Percentiles rank a stretch among this genome's conserved stretches.
Conservation (phyloP, 805 yeast species). For the Henningerozyma blattae region DNA sequence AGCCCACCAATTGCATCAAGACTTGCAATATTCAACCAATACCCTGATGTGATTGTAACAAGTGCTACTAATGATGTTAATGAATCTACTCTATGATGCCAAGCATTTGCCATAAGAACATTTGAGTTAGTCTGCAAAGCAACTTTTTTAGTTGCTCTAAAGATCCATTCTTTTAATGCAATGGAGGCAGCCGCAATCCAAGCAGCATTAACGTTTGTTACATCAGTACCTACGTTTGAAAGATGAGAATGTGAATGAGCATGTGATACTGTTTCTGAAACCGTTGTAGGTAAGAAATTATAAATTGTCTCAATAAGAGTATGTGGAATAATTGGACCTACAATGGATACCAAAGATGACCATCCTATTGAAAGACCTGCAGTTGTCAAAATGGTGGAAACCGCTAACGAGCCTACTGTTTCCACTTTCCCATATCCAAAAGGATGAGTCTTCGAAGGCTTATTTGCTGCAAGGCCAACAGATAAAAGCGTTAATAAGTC, state of each 20-base stretch:
- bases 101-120: slow-evolving; percentile 90
- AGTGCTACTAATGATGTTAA: slow-evolving; percentile 86
- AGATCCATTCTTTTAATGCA: slow-evolving; percentile 78
- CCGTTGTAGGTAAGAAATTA: no score
- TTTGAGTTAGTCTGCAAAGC: slow-evolving; percentile 73
- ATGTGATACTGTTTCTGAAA: no score
- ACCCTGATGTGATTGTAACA: slow-evolving; percentile 76
- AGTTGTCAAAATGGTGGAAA: slow-evolving; percentile 65
- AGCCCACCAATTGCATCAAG: slow-evolving; percentile 89
- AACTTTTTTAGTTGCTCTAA: slow-evolving; percentile 66
- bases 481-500: slow-evolving; percentile 85
- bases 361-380: slow-evolving; percentile 91
- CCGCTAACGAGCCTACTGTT: slow-evolving; percentile 83
- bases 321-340: slow-evolving; percentile 58
- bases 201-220: slow-evolving; percentile 79
- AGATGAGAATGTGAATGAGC: slow-evolving; percentile 28
- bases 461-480: slow-evolving; percentile 58
- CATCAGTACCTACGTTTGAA: slow-evolving; percentile 20
- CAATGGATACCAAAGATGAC: slow-evolving; percentile 58
- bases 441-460: slow-evolving; percentile 55
- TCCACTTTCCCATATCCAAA: slow-evolving; percentile 89
- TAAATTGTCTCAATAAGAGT: slow-evolving; percentile 39
- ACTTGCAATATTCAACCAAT: slow-evolving; percentile 66
- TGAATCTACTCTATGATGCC: slow-evolving; percentile 97
- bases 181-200: slow-evolving; percentile 92